Base-by-base conservation (phyloP, 176 grass and related monocot species). In the Dendrocalamus sinicus region DNA sequence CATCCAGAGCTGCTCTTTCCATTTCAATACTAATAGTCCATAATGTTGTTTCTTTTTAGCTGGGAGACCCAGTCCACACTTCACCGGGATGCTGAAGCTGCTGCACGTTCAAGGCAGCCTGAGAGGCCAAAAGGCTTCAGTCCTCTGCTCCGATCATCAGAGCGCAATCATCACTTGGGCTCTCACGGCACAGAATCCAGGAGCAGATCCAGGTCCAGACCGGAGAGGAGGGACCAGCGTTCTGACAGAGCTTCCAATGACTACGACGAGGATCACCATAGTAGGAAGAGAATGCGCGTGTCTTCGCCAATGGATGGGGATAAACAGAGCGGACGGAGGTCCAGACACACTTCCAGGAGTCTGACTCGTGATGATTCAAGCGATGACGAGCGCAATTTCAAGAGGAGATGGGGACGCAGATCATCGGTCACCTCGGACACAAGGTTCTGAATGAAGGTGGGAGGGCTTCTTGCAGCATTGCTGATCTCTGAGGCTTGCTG, bases 331-430 rank as follows among this genome's bases (percentile, higher is more conserved):
- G 57, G 72, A n/a, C 12, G 22, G 40, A 88, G 67, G 43, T 68
- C 84, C 40, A 83, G 59, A 6, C 58, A 82, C 48, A 58, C 74
- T 83, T 87, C 89, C 51, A 89, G 79, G 72, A 89, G 61, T 35
- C 30, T 40, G 9, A 37, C 50, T 3, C 10, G 12, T 10, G 90
- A 91, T n/a, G 86, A 91, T 67, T 67, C 58, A 23, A 86, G 78
- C 41, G 83, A 86, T 4, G 90, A 92, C 20, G 87, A 92, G 37
- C 73, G 68, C 51, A 85, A 92, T 52, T 92, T 89, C 79, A 92
- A 92, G 79, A 86, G 83, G 73, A 86, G 43, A 50, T 83, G 87
- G 90, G 83, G 86, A 53, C 13, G 58, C 67, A 41, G 79, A 78
- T 77, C 14, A 20, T 81, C 83, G 2, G 71, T 47, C 40, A 47